A percentile compares a stretch with the other conserved stretches of the same genome.
Evolutionary conservation across 2,329 filamentous ascomycete species (phyloP).

Genomic region (Penicillium sclerotigenum): DNA sequence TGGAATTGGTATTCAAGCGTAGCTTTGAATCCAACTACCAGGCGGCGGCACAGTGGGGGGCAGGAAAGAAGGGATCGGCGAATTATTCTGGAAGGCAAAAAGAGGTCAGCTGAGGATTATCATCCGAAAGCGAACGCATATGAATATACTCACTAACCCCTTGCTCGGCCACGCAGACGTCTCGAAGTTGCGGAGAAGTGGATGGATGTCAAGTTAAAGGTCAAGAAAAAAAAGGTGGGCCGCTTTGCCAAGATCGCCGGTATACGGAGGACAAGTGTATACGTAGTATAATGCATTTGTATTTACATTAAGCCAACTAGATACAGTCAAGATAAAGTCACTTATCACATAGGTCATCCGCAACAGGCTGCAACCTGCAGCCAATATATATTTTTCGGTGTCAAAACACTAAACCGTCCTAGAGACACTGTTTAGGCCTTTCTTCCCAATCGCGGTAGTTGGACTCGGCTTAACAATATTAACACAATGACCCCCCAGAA

Average conservation of each 20-base stretch:
- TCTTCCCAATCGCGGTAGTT: constrained; percentile 32
- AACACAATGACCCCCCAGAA: constrained; percentile 37
- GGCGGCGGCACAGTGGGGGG: constrained; percentile 9
- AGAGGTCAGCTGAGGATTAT: constrained; percentile 6
- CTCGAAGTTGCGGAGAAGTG: constrained; percentile 9
- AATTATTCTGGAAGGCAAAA: neutral
- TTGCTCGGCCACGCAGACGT: constrained; percentile 10
- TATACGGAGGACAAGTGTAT: neutral
- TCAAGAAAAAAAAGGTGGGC: neutral
- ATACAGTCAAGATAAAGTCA: neutral
- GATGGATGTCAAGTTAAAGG: constrained; percentile 2
- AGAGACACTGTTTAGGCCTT: constrained; percentile 14
- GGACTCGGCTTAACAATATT: constrained; percentile 31
- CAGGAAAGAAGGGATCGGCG: constrained; percentile 3
- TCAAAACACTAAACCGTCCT: neutral
- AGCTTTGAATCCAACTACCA: neutral
- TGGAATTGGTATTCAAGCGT: neutral
- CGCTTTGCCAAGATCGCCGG: constrained; percentile 5
- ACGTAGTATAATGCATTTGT: neutral
- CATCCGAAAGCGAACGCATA: neutral
- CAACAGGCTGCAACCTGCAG: neutral
- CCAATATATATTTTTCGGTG: neutral
- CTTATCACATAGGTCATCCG: neutral
- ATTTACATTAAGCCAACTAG: neutral
- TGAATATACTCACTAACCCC: constrained; percentile 4